Percentiles rank a stretch among this genome's conserved stretches.
Conservation (phyloP, 2,329 filamentous ascomycete genomes). For the Rhynchosporium agropyri region DNA sequence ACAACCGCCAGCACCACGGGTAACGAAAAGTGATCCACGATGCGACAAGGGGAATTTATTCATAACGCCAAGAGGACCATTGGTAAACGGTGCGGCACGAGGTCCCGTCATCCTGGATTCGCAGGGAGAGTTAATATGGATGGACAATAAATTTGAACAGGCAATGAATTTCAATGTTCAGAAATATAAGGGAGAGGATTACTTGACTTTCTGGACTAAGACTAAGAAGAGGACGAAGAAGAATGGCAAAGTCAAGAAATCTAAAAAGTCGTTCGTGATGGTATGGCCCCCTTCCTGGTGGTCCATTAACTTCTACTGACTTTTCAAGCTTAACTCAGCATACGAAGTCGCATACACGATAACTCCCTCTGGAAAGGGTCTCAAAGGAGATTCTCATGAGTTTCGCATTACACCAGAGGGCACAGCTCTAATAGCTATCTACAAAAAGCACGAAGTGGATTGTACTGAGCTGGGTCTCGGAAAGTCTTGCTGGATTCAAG, state of each 20-base stretch:
- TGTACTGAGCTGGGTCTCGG: slow-evolving; percentile 19
- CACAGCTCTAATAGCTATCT: slow-evolving; percentile 24
- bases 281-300: neutral
- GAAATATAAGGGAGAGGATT: slow-evolving; percentile 23
- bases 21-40: slow-evolving; percentile 27
- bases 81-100: slow-evolving; percentile 21
- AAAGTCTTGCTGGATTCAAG: slow-evolving; percentile 28
- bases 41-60: slow-evolving; percentile 26
- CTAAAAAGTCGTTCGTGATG: slow-evolving; percentile 19
- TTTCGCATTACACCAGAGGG: slow-evolving; percentile 24
- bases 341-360: slow-evolving; percentile 18
- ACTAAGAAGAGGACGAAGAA: slow-evolving; percentile 17
- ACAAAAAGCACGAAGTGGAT: slow-evolving; percentile 20
- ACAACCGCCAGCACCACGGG: slow-evolving; percentile 22
- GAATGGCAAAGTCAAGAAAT: slow-evolving; percentile 12
- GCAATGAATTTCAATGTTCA: slow-evolving; percentile 23
- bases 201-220: slow-evolving; percentile 25
- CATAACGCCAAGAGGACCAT: slow-evolving; percentile 24
- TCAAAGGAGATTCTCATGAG: slow-evolving; percentile 24
- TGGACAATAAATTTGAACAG: slow-evolving; percentile 23
- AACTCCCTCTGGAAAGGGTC: slow-evolving; percentile 16
- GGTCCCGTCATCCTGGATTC: slow-evolving; percentile 22
- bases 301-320: neutral
- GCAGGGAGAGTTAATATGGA: slow-evolving; percentile 20
- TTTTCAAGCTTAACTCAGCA: slow-evolving; percentile 5